These are phyloP conservation scores for Botrytis fabae DNA, from an alignment of 2,329 filamentous ascomycete species.

Conservation along the genomic window DNA sequence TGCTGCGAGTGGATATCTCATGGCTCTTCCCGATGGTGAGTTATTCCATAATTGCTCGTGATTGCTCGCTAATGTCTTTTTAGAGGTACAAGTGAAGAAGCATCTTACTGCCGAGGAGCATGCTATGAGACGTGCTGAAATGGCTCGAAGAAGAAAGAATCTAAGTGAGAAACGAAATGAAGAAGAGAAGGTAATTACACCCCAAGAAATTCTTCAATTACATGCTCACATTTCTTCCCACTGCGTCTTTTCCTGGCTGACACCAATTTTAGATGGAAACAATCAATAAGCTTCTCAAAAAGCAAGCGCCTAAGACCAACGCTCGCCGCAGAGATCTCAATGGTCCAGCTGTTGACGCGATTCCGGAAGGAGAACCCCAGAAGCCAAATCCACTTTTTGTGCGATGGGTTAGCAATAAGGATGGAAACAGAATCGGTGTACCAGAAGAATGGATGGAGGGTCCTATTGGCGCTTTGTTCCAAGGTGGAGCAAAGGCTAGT, in stretches of 20 bases:
- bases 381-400: constrained; percentile 63
- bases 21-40: constrained; percentile 47
- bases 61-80: constrained; percentile 27
- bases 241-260: background rate
- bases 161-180: constrained; percentile 75
- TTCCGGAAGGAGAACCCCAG: constrained; percentile 49
- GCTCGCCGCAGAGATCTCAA: constrained; percentile 45
- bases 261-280: constrained; percentile 68
- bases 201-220: constrained; percentile 10
- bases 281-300: constrained; percentile 86
- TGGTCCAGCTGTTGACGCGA: constrained; percentile 48
- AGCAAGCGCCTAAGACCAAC: constrained; percentile 76
- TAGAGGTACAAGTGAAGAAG: constrained; percentile 71
- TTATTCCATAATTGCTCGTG: background rate
- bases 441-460: constrained; percentile 67
- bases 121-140: constrained; percentile 70
- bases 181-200: constrained; percentile 63
- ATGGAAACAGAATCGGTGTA: constrained; percentile 63
- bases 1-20: constrained; percentile 45
- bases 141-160: constrained; percentile 72
- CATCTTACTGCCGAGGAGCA: constrained; percentile 72
- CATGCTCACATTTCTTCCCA: background rate
- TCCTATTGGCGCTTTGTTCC: constrained; percentile 62
- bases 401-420: constrained; percentile 69
- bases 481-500: constrained; percentile 34